Evolutionary conservation across 2,329 filamentous ascomycete genomes (phyloP).

Genomic region (Purpureocillium lavendulum): DNA sequence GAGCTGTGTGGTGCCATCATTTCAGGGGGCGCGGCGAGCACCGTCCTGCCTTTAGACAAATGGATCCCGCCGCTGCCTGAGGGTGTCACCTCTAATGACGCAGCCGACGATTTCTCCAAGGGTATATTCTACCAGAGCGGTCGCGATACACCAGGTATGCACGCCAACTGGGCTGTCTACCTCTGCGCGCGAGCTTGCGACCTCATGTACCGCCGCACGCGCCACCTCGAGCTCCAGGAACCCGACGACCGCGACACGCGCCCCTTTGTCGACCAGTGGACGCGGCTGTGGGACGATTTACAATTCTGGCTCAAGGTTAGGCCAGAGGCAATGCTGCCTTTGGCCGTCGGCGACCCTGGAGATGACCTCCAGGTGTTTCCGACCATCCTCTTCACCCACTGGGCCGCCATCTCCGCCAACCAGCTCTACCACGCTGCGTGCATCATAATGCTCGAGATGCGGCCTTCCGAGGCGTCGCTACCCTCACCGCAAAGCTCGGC

Average conservation of each 20-base stretch:
- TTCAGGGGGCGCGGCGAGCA: conserved; percentile 36
- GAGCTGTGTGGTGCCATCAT: conserved; percentile 47
- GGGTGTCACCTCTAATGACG: conserved; percentile 7
- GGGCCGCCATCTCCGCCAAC: conserved; percentile 42
- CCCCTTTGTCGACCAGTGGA: conserved; percentile 31
- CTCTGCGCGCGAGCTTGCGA: conserved; percentile 41
- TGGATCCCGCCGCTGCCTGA: conserved; percentile 30
- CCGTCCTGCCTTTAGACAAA: conserved; percentile 37
- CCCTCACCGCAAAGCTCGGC: conserved; percentile 2
- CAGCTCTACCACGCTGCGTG: conserved; percentile 44
- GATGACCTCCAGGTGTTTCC: conserved; percentile 28
- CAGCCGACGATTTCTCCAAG: conserved; percentile 16
- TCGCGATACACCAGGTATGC: conserved; percentile 32
- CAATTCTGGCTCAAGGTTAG: conserved; percentile 35
- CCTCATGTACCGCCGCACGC: conserved; percentile 24
- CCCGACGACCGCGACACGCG: conserved; percentile 28
- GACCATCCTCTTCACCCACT: conserved; percentile 37
- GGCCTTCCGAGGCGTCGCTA: conserved; percentile 18
- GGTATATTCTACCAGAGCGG: conserved; percentile 18
- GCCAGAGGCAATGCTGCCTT: conserved; percentile 27
- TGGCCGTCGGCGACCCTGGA: conserved; percentile 14
- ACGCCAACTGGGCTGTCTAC: conserved; percentile 47
- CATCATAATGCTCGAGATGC: conserved; percentile 26
- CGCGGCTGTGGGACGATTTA: conserved; percentile 34
- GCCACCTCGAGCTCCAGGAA: conserved; percentile 29